Percentiles rank a stretch among this genome's conserved stretches.
Evolutionary conservation across 352 stramenopile species (phyloP).

Genomic region (Phytophthora palmivora): DNA sequence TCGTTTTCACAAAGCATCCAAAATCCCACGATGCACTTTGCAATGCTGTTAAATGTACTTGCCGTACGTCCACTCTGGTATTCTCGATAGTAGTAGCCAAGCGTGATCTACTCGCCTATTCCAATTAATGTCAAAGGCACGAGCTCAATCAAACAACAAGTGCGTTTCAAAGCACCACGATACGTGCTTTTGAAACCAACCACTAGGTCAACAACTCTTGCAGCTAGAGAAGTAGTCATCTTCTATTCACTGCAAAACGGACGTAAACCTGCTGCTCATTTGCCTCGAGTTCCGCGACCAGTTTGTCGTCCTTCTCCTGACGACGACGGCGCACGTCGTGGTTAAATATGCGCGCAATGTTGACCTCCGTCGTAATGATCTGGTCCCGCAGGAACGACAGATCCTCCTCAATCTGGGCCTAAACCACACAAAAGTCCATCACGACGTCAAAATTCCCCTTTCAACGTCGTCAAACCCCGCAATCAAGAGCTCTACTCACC

Average conservation of each 20-base stretch:
- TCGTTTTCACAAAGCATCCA: too few species aligned
- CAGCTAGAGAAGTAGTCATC: slow-evolving; percentile 4
- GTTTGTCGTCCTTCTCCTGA: slow-evolving; percentile 75
- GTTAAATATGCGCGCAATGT: slow-evolving; percentile 98
- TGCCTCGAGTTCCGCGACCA: slow-evolving; percentile 68
- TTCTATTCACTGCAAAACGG: not conserved
- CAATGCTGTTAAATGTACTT: too few species aligned
- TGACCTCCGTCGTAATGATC: slow-evolving; percentile 98
- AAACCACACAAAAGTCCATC: not conserved
- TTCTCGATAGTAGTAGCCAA: too few species aligned
- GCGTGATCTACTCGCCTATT: not conserved
- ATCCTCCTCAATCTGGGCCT: slow-evolving; percentile 90
- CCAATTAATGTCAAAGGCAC: not conserved
- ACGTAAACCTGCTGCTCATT: slow-evolving; percentile 44
- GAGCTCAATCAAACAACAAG: slow-evolving; percentile 10
- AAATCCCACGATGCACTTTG: too few species aligned
- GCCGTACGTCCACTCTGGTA: too few species aligned
- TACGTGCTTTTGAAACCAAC: slow-evolving; percentile 24
- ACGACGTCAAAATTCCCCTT: slow-evolving; percentile 3
- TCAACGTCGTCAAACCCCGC: not conserved
- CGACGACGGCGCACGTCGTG: slow-evolving; percentile 93
- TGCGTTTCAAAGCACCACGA: slow-evolving; percentile 26
- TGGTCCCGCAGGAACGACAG: slow-evolving; percentile 95
- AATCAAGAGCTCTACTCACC: slow-evolving; percentile 36
- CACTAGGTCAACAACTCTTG: slow-evolving; percentile 21